Evolutionary conservation across 495 filamentous ascomycete genomes (phyloP).

Genomic region (Copromyces sp.): DNA sequence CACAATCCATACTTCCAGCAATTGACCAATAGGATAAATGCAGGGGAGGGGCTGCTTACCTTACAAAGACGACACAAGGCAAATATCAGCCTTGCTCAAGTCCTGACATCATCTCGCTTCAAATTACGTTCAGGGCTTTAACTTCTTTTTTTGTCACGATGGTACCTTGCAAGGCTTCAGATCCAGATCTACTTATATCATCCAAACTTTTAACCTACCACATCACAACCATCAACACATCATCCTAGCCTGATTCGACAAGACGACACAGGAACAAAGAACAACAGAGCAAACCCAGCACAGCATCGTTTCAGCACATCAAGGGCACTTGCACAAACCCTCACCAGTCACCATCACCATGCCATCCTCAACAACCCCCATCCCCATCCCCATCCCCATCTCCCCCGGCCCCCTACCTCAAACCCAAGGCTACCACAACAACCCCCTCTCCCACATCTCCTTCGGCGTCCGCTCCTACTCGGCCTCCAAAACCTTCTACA

Average conservation of each 20-base stretch:
- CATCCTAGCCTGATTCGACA: neutral
- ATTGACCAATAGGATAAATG: neutral
- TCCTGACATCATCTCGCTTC: constrained; percentile 4
- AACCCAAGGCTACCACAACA: neutral
- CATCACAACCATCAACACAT: neutral
- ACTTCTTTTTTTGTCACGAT: neutral
- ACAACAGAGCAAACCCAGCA: neutral
- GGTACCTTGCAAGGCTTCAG: neutral
- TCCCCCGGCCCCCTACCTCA: neutral
- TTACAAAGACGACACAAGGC: neutral
- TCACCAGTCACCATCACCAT: neutral
- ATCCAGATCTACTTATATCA: neutral
- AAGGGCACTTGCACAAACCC: neutral
- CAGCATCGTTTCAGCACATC: neutral
- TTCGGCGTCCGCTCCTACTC: constrained; percentile 20
- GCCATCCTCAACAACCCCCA: neutral
- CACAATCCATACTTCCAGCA: neutral
- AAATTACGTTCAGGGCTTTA: neutral
- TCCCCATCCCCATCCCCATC: neutral
- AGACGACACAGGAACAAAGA: neutral
- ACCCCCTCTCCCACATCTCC: constrained; percentile 27
- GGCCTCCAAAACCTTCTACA: constrained; percentile 25
- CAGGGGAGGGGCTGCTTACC: neutral
- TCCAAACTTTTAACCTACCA: neutral
- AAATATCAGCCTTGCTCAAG: neutral